Base-by-base conservation (phyloP, 2,329 filamentous ascomycete genomes). In the Tolypocladium nubicola region DNA sequence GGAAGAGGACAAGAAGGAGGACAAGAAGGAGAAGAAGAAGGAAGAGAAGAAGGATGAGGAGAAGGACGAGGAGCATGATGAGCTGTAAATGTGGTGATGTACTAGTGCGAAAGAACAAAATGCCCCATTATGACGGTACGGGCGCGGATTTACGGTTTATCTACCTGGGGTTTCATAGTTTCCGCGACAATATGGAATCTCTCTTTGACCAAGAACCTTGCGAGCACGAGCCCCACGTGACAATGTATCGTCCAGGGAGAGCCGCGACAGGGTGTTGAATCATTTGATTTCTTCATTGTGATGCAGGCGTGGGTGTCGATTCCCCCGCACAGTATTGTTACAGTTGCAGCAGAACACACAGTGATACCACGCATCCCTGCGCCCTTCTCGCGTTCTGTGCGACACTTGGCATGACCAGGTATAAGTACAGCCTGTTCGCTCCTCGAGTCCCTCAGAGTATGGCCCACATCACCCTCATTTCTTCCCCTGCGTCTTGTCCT, bases 401-500 rank as follows among this genome's bases (percentile, higher is more conserved):
- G 10, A 35, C 30, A 2, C 10, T 35, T 19, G 47, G 47, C 47
- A 35, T 35, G 16, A n/a, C 30, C 16, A 35, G 26, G 26, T 47
- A 47, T 14, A 13, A 26, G 23, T 16, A n/a, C 47, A 52, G 10
- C 9, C 13, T 14, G 5, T 4, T 8, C n/a, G 5, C 14, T 19
- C 19, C 30, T 50, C 26, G 19, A 50, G 33, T 10, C 30, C 30
- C 47, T 35, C 10, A 21, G 19, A 3, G 30, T 19, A 21, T 52
- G 30, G 30, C 19, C n/a, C 30, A 2, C 13, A 23, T 26, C 7
- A 5, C 13, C 7, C 49, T 58, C 86, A 88, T 76, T 85, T 88
- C 76, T 84, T 88, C 66, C 85, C 80, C 67, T 86, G 84, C 64
- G 92, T 80, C 76, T 88, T 91, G 66, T 89, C 83, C 76, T 97